Percentiles rank a stretch among this genome's conserved stretches.
These are phyloP conservation scores for Ogataea paraovalis DNA, from an alignment of 805 yeast species.

Conservation along the genomic window DNA sequence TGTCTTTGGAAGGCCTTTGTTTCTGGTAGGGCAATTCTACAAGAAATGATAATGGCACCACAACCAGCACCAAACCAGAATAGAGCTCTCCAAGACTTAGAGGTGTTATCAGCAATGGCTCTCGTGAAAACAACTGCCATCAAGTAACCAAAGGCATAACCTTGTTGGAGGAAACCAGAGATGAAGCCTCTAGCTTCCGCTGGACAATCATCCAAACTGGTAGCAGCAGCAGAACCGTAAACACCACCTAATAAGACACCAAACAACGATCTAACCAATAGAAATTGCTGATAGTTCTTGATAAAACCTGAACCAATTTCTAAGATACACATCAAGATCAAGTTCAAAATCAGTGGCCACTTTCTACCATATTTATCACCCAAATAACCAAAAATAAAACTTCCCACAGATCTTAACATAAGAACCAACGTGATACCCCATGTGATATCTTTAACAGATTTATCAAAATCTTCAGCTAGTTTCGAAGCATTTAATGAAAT, in stretches of 20 bases:
- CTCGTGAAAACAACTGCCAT: conserved; percentile 62
- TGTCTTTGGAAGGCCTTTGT: conserved; percentile 50
- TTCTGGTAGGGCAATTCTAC: conserved; percentile 45
- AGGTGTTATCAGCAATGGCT: conserved; percentile 52
- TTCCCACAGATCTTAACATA: conserved; percentile 67
- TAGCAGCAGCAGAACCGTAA: conserved; percentile 51
- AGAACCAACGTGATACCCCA: conserved; percentile 68
- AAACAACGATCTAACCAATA: conserved; percentile 60
- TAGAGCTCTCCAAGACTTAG: conserved; percentile 58
- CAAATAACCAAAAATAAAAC: conserved; percentile 53
- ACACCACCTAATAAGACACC: conserved; percentile 60
- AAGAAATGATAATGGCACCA: conserved; percentile 37
- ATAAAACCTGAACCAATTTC: conserved; percentile 66
- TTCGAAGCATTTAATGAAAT: conserved; percentile 47
- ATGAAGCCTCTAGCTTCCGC: conserved; percentile 51
- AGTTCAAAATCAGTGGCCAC: conserved; percentile 49
- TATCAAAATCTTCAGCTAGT: conserved; percentile 44
- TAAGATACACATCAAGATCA: conserved; percentile 43
- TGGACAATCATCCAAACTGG: conserved; percentile 53
- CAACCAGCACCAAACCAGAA: conserved; percentile 70
- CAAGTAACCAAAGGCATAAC: conserved; percentile 69
- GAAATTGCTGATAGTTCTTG: conserved; percentile 49
- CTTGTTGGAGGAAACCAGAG: conserved; percentile 73
- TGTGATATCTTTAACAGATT: conserved; percentile 46
- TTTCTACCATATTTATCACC: conserved; percentile 62